Conservation (phyloP, 805 yeast genomes). For the Saccharomycopsis selenospora region DNA sequence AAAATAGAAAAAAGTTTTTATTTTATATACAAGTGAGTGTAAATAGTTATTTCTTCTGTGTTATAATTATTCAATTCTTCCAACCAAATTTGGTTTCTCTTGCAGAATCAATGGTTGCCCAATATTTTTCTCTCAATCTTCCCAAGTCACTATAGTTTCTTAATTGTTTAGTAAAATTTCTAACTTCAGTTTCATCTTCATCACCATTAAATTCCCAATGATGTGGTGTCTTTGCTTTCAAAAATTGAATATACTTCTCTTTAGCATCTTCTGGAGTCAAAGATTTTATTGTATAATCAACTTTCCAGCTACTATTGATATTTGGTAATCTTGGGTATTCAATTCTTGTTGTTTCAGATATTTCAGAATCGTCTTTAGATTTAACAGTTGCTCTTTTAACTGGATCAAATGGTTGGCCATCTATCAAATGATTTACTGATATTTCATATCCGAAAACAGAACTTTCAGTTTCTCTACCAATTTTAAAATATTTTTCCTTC, state of each 20-base stretch:
- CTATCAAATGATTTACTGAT: constrained; percentile 30
- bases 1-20: too few relatives aligned
- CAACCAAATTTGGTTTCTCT: constrained; percentile 6
- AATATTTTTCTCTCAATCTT: constrained; percentile 5
- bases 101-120: not conserved
- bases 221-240: constrained; percentile 22
- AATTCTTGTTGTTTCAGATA: too few relatives aligned
- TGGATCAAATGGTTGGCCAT: constrained; percentile 25
- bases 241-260: constrained; percentile 23
- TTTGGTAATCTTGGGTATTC: constrained; percentile 33
- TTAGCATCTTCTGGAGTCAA: constrained; percentile 22
- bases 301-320: constrained; percentile 33
- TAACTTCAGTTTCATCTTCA: not conserved
- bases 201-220: constrained; percentile 5
- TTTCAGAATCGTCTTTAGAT: constrained; percentile 22
- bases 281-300: constrained; percentile 26
- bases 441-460: constrained; percentile 33
- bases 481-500: constrained; percentile 13
- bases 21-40: too few relatives aligned
- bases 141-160: constrained; percentile 11
- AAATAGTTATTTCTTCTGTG: too few relatives aligned
- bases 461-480: constrained; percentile 13
- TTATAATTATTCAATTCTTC: constrained; percentile 1
- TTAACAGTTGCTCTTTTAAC: constrained; percentile 22
- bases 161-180: constrained; percentile 1